Conservation (phyloP, 192 early-diverging fungal genomes). For the Allomyces macrogynus region DNA sequence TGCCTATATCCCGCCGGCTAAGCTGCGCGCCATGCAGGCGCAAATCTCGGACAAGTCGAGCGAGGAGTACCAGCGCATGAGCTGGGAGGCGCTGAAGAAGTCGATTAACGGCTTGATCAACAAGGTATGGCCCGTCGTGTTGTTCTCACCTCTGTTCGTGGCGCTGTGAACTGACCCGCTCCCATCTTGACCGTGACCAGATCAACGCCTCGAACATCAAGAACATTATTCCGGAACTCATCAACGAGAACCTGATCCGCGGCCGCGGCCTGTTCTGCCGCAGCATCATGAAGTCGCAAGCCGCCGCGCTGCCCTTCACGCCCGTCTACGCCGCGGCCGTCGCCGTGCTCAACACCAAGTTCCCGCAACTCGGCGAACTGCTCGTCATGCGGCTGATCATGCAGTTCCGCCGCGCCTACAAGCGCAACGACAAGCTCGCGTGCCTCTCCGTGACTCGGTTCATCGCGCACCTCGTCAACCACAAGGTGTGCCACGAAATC, state of each 20-base stretch:
- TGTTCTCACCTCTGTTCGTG: too few relatives aligned
- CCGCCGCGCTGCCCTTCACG: slow-evolving; percentile 69
- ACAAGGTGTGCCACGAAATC: slow-evolving; percentile 69
- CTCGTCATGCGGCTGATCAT: slow-evolving; percentile 60
- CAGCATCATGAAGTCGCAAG: slow-evolving; percentile 74
- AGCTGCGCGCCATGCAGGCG: slow-evolving; percentile 49
- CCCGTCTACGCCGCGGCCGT: slow-evolving; percentile 74
- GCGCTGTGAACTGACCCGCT: not conserved
- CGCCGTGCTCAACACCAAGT: slow-evolving; percentile 81
- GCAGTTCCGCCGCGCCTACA: slow-evolving; percentile 80
- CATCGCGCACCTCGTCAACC: slow-evolving; percentile 82
- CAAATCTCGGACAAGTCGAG: slow-evolving; percentile 43
- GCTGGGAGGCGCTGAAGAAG: slow-evolving; percentile 88
- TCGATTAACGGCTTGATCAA: slow-evolving; percentile 87
- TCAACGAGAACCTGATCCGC: slow-evolving; percentile 76
- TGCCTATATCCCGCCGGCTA: slow-evolving; percentile 72
- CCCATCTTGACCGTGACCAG: slow-evolving; percentile 5
- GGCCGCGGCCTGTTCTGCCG: slow-evolving; percentile 74
- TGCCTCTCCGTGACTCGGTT: slow-evolving; percentile 73
- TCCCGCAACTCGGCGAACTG: slow-evolving; percentile 76
- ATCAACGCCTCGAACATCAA: slow-evolving; percentile 82
- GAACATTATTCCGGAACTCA: slow-evolving; percentile 66
- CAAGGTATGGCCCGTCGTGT: slow-evolving; percentile 21
- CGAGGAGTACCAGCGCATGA: slow-evolving; percentile 63
- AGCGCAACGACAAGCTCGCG: slow-evolving; percentile 68